Evolutionary conservation across 2,329 filamentous ascomycete species (phyloP).

Genomic region (Hymenoscyphus repandus): DNA sequence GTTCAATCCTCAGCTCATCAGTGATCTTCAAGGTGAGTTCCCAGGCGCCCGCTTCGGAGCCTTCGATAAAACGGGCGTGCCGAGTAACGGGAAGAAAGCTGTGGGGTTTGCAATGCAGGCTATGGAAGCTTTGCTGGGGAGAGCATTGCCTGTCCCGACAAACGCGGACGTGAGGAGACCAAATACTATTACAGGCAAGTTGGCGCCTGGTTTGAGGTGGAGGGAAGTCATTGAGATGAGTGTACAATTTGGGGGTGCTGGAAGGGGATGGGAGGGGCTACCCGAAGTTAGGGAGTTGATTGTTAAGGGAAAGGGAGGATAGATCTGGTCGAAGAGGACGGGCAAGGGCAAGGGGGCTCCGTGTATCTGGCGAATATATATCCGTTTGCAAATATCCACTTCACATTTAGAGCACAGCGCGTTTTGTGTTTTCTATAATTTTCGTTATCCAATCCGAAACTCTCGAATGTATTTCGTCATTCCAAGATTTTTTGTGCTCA

Average conservation of each 20-base stretch:
- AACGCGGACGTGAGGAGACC: constrained; percentile 31
- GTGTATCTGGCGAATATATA: too few species aligned
- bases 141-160: constrained; percentile 29
- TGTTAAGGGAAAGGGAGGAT: constrained; percentile 20
- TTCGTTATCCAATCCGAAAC: too few species aligned
- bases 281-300: constrained; percentile 30
- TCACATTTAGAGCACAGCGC: too few species aligned
- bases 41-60: constrained; percentile 25
- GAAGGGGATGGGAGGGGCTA: constrained; percentile 31
- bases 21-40: constrained; percentile 29
- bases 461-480: too few species aligned
- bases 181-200: constrained; percentile 31
- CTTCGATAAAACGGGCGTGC: constrained; percentile 31
- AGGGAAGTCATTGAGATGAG: constrained; percentile 31
- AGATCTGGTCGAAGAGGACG: too few species aligned
- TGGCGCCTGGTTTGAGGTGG: constrained; percentile 30
- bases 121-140: constrained; percentile 31
- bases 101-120: constrained; percentile 33
- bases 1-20: constrained; percentile 26
- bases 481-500: too few species aligned
- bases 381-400: too few species aligned
- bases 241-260: constrained; percentile 28
- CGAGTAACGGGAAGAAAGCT: constrained; percentile 31
- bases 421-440: too few species aligned
- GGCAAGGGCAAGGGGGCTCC: too few species aligned